These are phyloP conservation scores for Primulina huaijiensis DNA, from an alignment of 257 asterid genomes.

Conservation along the genomic window DNA sequence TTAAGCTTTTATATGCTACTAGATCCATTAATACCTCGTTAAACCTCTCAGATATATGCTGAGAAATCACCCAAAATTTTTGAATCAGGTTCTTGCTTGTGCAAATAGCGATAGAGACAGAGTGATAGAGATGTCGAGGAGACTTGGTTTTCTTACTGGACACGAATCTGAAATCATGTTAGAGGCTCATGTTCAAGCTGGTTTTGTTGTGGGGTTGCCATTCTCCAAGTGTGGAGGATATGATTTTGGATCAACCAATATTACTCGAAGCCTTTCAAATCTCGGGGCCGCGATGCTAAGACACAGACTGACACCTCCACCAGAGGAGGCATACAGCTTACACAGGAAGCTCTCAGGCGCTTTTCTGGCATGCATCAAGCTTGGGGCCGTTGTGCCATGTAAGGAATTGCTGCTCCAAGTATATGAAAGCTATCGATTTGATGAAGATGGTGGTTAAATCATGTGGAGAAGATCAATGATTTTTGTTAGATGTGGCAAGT, in stretches of 20 bases:
- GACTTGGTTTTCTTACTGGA: constrained; percentile 92
- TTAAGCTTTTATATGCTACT: too few species aligned
- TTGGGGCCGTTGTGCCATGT: constrained; percentile 88
- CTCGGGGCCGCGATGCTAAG: constrained; percentile 91
- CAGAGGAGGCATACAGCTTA: constrained; percentile 94
- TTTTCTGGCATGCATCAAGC: constrained; percentile 96
- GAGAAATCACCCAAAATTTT: constrained; percentile 6
- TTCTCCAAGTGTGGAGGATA: constrained; percentile 75
- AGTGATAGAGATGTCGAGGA: constrained; percentile 80
- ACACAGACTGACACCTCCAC: constrained; percentile 93
- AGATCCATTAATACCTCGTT: neutral
- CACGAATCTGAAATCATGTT: constrained; percentile 80
- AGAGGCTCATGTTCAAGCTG: constrained; percentile 94
- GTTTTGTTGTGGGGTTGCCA: constrained; percentile 88
- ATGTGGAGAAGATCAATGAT: constrained; percentile 26
- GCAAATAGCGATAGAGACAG: constrained; percentile 69
- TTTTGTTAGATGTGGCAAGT: constrained; percentile 8
- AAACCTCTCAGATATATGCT: constrained; percentile 12
- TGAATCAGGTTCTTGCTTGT: constrained; percentile 79
- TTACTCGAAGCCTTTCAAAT: constrained; percentile 70
- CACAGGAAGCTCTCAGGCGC: constrained; percentile 97
- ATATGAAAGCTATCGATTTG: constrained; percentile 50
- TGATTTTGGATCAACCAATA: constrained; percentile 76
- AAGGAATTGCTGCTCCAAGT: constrained; percentile 69
- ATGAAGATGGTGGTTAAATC: constrained; percentile 26